Evolutionary conservation across 495 filamentous ascomycete species (phyloP).

Genomic region (Hypoxylon fuscum): DNA sequence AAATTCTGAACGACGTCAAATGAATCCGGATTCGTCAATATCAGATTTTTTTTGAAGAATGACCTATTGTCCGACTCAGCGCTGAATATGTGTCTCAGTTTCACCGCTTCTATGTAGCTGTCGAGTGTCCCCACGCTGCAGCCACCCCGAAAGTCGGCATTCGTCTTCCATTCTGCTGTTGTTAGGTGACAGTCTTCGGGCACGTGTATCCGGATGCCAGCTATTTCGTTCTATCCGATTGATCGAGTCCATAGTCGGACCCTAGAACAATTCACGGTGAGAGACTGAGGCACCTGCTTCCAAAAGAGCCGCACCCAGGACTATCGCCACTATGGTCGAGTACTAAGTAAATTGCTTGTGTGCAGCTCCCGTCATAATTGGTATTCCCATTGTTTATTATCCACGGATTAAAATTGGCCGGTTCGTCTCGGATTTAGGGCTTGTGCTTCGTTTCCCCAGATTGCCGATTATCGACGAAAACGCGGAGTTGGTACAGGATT

Average conservation of each 20-base stretch:
- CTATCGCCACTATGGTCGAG: no score
- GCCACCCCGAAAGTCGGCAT: slow-evolving; percentile 29
- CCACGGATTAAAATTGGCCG: background rate
- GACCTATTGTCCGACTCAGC: slow-evolving; percentile 6
- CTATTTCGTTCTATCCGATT: slow-evolving; percentile 5
- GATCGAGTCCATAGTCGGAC: slow-evolving; percentile 4
- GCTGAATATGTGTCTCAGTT: slow-evolving; percentile 17
- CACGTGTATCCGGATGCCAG: slow-evolving; percentile 13
- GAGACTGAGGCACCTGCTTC: background rate
- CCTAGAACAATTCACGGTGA: background rate
- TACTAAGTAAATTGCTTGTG: no score
- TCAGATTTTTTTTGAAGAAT: background rate
- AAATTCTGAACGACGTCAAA: slow-evolving; percentile 6
- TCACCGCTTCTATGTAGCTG: slow-evolving; percentile 22
- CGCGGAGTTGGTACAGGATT: slow-evolving; percentile 3
- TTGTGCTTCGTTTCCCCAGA: slow-evolving; percentile 4
- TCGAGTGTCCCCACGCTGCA: slow-evolving; percentile 29
- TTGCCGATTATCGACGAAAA: slow-evolving; percentile 10
- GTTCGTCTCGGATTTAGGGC: slow-evolving; percentile 6
- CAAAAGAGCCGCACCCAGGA: background rate
- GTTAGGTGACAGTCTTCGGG: slow-evolving; percentile 11
- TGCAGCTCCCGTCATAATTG: no score
- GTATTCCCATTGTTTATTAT: no score
- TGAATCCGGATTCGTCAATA: slow-evolving; percentile 9
- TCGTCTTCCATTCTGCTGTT: slow-evolving; percentile 12